Evolutionary conservation across 169 alveolate species (phyloP).

Genomic region (Plasmodium ovale): DNA sequence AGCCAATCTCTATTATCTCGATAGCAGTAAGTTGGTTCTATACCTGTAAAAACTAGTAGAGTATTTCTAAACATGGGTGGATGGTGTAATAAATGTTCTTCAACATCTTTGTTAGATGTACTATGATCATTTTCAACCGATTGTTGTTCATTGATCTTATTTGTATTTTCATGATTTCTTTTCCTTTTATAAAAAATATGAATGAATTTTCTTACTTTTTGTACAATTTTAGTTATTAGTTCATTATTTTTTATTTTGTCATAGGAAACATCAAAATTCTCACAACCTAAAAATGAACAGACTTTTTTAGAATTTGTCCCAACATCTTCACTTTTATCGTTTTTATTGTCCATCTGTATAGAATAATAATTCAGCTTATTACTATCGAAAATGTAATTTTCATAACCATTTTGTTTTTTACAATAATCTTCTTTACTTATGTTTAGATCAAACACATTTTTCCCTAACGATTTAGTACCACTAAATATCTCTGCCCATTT

Average conservation of each 20-base stretch:
- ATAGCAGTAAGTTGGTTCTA: slow-evolving; percentile 63
- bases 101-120: neutral
- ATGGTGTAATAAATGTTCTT: slow-evolving; percentile 34
- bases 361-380: slow-evolving; percentile 52
- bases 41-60: slow-evolving; percentile 70
- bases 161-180: neutral
- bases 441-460: slow-evolving; percentile 79
- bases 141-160: slow-evolving; percentile 2
- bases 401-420: neutral
- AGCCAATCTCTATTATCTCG: slow-evolving; percentile 79
- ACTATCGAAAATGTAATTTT: slow-evolving; percentile 36
- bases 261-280: slow-evolving; percentile 13
- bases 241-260: slow-evolving; percentile 16
- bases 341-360: slow-evolving; percentile 21
- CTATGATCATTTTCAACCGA: neutral
- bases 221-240: slow-evolving; percentile 1
- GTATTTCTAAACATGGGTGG: slow-evolving; percentile 77
- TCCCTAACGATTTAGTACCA: slow-evolving; percentile 81
- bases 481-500: slow-evolving; percentile 83
- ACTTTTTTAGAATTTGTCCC: neutral
- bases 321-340: neutral
- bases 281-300: slow-evolving; percentile 27
- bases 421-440: slow-evolving; percentile 9
- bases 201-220: slow-evolving; percentile 2
- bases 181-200: slow-evolving; percentile 14